These are phyloP conservation scores for Colletotrichum eleusines DNA, from an alignment of 2,329 filamentous ascomycete species.

Conservation along the genomic window DNA sequence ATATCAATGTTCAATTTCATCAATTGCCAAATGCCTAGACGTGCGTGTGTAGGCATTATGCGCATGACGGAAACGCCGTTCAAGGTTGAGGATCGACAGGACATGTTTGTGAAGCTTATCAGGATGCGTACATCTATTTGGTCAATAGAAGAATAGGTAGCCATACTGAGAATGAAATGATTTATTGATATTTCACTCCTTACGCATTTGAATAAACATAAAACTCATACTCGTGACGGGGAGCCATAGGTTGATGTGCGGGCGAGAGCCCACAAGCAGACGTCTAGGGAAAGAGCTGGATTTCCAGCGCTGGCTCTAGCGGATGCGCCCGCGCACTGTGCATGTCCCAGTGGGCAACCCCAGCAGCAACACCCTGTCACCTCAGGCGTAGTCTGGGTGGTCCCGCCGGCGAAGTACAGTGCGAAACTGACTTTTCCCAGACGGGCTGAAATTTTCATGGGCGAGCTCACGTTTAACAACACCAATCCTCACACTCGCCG, in stretches of 20 bases:
- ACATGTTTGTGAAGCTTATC: background rate
- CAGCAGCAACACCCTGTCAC: background rate
- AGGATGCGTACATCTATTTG: no score
- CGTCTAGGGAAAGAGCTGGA: background rate
- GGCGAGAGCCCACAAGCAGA: background rate
- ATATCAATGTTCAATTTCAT: accelerated
- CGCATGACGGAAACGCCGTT: background rate
- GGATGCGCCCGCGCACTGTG: slow-evolving; percentile 16
- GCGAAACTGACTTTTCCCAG: slow-evolving; percentile 28
- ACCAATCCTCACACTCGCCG: slow-evolving; percentile 1
- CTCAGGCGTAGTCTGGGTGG: background rate
- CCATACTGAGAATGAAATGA: background rate
- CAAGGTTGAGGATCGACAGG: background rate
- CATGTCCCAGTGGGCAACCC: background rate
- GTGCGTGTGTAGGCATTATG: background rate
- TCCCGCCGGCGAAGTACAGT: slow-evolving; percentile 15
- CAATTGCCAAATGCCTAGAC: no score
- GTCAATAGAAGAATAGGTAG: no score
- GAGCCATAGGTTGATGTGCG: no score
- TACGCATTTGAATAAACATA: background rate
- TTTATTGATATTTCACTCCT: background rate
- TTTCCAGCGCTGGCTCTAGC: slow-evolving; percentile 13
- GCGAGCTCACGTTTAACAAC: slow-evolving; percentile 29
- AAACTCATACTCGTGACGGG: background rate
- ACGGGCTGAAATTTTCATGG: slow-evolving; percentile 30